Percentiles rank a stretch among this genome's conserved stretches.
phyloP scores from a whole-genome alignment of 1,284 basidiomycete genomes.

The Boletus semigastroideus region DNA sequence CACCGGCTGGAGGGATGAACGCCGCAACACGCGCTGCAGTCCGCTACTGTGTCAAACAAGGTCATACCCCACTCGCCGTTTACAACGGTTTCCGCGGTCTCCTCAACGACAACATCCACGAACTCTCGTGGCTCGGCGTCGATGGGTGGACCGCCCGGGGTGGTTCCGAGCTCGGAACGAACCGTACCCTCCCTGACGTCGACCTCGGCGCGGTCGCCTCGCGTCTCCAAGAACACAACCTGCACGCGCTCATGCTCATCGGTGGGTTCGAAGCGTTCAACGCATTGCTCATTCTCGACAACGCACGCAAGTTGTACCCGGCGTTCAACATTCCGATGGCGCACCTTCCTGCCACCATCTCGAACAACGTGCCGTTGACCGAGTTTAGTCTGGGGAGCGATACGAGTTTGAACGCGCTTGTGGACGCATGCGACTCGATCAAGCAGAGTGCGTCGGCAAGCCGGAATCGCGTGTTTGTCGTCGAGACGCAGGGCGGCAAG shows the following conservation, averaged over 20 bases:
- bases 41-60: constrained; percentile 89
- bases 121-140: constrained; percentile 95
- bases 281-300: constrained; percentile 76
- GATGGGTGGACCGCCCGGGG: constrained; percentile 96
- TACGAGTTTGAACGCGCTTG: constrained; percentile 95
- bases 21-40: constrained; percentile 91
- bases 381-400: constrained; percentile 95
- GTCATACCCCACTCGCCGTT: constrained; percentile 88
- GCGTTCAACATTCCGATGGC: constrained; percentile 93
- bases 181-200: constrained; percentile 82
- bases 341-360: constrained; percentile 93
- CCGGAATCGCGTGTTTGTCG: constrained; percentile 93
- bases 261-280: constrained; percentile 97
- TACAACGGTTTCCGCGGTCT: constrained; percentile 96
- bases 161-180: constrained; percentile 98
- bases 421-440: constrained; percentile 96
- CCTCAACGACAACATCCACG: constrained; percentile 83
- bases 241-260: constrained; percentile 87
- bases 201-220: constrained; percentile 88
- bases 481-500: constrained; percentile 96
- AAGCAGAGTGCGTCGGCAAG: constrained; percentile 97
- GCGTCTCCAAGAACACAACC: constrained; percentile 84
- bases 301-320: constrained; percentile 80
- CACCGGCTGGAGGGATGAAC: constrained; percentile 96
- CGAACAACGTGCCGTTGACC: constrained; percentile 97